A percentile compares a stretch with the other conserved stretches of the same genome.
phyloP scores from a whole-genome alignment of 2,329 filamentous ascomycete genomes.

The Venturia nashicola region DNA sequence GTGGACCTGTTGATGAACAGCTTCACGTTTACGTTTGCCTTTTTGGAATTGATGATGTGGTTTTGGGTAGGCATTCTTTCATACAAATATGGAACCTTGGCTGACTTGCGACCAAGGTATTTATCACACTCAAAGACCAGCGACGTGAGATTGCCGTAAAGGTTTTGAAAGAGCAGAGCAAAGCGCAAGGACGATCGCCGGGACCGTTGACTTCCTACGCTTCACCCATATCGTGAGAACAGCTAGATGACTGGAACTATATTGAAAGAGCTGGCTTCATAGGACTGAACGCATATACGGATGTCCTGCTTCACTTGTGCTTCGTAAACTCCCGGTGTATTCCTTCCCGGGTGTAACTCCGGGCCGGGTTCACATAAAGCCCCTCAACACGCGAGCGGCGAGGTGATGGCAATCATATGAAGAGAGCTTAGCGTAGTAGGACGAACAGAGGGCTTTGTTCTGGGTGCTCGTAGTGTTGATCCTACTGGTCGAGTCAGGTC shows the following conservation, averaged over 20 bases:
- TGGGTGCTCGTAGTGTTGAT: not conserved
- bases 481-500: not conserved
- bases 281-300: not conserved
- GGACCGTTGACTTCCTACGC: not conserved
- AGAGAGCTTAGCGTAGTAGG: not conserved
- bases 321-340: not conserved
- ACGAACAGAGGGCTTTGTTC: not conserved
- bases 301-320: not conserved
- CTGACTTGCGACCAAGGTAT: slow-evolving; percentile 16
- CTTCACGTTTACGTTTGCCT: slow-evolving; percentile 72
- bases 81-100: not conserved
- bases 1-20: slow-evolving; percentile 67
- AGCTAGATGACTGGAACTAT: not conserved
- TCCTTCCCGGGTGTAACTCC: too few species aligned
- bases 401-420: too few species aligned
- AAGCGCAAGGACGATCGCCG: not conserved
- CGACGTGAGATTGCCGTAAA: slow-evolving; percentile 19
- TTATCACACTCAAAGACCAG: slow-evolving; percentile 24
- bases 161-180: slow-evolving; percentile 20
- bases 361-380: too few species aligned
- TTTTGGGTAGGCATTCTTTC: slow-evolving; percentile 52
- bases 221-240: not conserved
- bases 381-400: too few species aligned
- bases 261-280: not conserved
- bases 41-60: slow-evolving; percentile 74